Evolutionary conservation across 768 basidiomycete genomes (phyloP).

Genomic region (Leccinellum rugosiceps): DNA sequence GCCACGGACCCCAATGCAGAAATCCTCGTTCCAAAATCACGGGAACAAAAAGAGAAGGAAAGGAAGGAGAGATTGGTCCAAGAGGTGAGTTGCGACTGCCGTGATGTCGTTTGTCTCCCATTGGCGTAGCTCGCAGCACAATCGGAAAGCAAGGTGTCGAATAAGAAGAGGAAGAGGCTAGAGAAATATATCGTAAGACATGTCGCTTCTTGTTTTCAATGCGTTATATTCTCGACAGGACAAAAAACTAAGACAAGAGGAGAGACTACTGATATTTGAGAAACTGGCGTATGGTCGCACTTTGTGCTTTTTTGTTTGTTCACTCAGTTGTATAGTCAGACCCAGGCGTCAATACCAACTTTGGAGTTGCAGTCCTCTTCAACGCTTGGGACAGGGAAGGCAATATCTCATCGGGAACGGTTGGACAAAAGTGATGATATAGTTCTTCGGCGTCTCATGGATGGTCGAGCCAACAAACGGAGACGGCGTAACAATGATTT

Average conservation of each 20-base stretch:
- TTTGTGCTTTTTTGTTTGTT: neutral
- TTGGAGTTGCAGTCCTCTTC: slow-evolving; percentile 74
- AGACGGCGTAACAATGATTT: slow-evolving; percentile 41
- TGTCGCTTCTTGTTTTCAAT: neutral
- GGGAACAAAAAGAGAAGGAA: slow-evolving; percentile 58
- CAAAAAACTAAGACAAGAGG: slow-evolving; percentile 91
- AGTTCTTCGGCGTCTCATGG: slow-evolving; percentile 50
- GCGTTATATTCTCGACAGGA: slow-evolving; percentile 45
- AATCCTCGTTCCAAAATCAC: slow-evolving; percentile 55
- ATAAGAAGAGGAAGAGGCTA: slow-evolving; percentile 83
- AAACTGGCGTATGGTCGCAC: slow-evolving; percentile 65
- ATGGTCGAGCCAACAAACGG: slow-evolving; percentile 46
- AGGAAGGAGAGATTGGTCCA: slow-evolving; percentile 55
- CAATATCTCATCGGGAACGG: slow-evolving; percentile 56
- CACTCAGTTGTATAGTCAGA: slow-evolving; percentile 51
- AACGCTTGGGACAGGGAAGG: slow-evolving; percentile 75
- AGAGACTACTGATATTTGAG: slow-evolving; percentile 69
- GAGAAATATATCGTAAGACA: slow-evolving; percentile 86
- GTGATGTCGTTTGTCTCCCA: neutral
- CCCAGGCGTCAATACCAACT: slow-evolving; percentile 65
- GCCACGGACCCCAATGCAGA: slow-evolving; percentile 54
- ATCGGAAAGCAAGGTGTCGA: slow-evolving; percentile 69
- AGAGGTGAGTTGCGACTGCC: slow-evolving; percentile 45
- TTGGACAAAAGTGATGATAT: slow-evolving; percentile 59
- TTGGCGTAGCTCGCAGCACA: slow-evolving; percentile 35